Percentiles rank a stretch among this genome's conserved stretches.
Conservation (phyloP, 345 rosid species). For the Eucalyptus tenuipes region DNA sequence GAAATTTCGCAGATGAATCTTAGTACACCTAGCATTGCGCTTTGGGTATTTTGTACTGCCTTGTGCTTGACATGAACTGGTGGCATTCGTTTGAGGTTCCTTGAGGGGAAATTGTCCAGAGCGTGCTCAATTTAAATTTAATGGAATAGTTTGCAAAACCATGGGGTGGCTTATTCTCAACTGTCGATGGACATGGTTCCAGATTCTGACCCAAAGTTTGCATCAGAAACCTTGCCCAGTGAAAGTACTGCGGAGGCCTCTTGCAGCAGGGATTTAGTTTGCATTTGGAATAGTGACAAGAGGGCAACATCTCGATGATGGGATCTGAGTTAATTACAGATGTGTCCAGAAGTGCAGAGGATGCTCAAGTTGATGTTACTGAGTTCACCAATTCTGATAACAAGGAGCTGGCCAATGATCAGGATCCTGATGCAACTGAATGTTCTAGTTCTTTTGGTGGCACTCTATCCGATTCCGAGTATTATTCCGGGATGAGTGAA, state of each 20-base stretch:
- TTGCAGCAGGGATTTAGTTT: constrained; percentile 8
- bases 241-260: constrained; percentile 2
- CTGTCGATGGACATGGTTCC: constrained; percentile 23
- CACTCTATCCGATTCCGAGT: constrained; percentile 40
- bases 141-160: not conserved
- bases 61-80: not conserved
- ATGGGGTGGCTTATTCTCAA: constrained; percentile 19
- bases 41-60: not conserved
- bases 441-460: constrained; percentile 81
- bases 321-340: constrained; percentile 3
- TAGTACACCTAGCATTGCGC: not conserved
- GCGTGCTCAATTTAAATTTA: not conserved
- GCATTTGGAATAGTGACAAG: constrained; percentile 6
- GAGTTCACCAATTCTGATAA: constrained; percentile 12
- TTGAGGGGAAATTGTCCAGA: not conserved
- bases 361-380: constrained; percentile 47
- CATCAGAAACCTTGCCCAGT: constrained; percentile 8
- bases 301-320: constrained; percentile 4
- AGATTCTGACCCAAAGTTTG: constrained; percentile 3
- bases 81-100: not conserved
- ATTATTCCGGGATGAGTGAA: constrained; percentile 40
- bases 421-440: constrained; percentile 82
- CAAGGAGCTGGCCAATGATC: constrained; percentile 5
- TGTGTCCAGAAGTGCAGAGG: constrained; percentile 16
- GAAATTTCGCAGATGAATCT: not conserved